These are phyloP conservation scores for Penicillium herquei DNA, from an alignment of 495 filamentous ascomycete species.

Conservation along the genomic window DNA sequence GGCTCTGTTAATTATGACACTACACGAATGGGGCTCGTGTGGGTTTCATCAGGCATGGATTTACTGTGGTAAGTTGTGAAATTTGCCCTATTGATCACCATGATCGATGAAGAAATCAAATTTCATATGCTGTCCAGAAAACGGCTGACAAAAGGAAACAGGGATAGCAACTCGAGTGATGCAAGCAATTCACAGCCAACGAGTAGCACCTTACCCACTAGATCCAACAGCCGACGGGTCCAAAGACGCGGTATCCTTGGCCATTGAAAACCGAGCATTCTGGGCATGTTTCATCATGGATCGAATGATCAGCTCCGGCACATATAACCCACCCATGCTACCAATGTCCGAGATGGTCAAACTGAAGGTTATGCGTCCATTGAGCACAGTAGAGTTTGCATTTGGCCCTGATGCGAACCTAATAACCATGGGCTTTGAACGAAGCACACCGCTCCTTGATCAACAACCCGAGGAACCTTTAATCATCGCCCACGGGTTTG, in stretches of 20 bases:
- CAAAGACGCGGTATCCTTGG: conserved; percentile 11
- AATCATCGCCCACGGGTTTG: conserved; percentile 18
- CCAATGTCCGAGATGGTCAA: conserved; percentile 20
- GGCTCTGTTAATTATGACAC: conserved; percentile 16
- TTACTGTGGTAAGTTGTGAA: conserved; percentile 17
- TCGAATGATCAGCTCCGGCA: conserved; percentile 83
- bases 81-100: background rate
- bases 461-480: background rate
- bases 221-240: conserved; percentile 5
- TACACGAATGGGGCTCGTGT: conserved; percentile 24
- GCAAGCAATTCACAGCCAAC: conserved; percentile 19
- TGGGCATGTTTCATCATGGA: conserved; percentile 93
- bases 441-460: conserved; percentile 13
- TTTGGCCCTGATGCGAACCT: conserved; percentile 15
- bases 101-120: background rate
- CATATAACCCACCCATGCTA: conserved; percentile 60
- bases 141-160: background rate
- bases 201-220: conserved; percentile 16
- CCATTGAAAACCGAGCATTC: conserved; percentile 59
- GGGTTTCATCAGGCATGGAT: conserved; percentile 25
- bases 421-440: conserved; percentile 11
- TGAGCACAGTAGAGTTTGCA: conserved; percentile 20
- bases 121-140: too few species aligned
- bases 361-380: conserved; percentile 15
- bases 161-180: conserved; percentile 23